Base-by-base conservation (phyloP, 495 filamentous ascomycete species). In the Tetracladium marchalianum region DNA sequence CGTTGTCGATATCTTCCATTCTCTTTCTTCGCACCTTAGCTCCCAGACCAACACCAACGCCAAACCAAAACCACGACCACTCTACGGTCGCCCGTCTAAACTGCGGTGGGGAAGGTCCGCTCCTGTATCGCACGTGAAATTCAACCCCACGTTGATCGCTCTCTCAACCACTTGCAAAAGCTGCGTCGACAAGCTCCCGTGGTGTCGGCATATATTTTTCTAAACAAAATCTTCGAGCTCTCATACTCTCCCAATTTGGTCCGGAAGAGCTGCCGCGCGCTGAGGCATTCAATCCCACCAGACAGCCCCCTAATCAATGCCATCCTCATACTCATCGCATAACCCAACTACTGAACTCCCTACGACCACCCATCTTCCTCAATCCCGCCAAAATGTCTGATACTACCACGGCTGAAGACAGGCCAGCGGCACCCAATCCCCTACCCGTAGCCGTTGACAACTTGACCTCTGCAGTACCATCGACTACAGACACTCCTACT, bases 361-460 rank as follows among this genome's bases (percentile, higher is more conserved):
- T 15, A 11, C 24, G 7, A 36, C 19, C 31, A 7, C 18, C 33
- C 47, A 33, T 46, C 46, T 27, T 7, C 7, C 22, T 27, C 22
- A 27, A 27, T 27, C 22, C 22, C 22, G 3, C 19, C 2, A 22
- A 12, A 31, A 60, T 60, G 57, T 56, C 57, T 54, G 43, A 60
- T 50, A 41, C 22, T 7, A 27, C 22, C 22, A 7, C 52, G 48
- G 55, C 43, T 43, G 51, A 51, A 47, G 42, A 43, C 42, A 18
- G 49, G 52, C 51, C 51, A 35, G 31, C 54, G 16, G 36, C 44
- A 39, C 17, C 52, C 50, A 52, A 49, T 56, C 40, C 50, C 7
- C 22, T 27, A 27, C 22, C 22, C 22, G 22, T 27, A 3, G 3
- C 22, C 44, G 37, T 35, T 18, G 50, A 51, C 11, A 13, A 15